Conservation (phyloP, 1,284 basidiomycete genomes). For the Cutaneotrichosporon cavernicola region DNA sequence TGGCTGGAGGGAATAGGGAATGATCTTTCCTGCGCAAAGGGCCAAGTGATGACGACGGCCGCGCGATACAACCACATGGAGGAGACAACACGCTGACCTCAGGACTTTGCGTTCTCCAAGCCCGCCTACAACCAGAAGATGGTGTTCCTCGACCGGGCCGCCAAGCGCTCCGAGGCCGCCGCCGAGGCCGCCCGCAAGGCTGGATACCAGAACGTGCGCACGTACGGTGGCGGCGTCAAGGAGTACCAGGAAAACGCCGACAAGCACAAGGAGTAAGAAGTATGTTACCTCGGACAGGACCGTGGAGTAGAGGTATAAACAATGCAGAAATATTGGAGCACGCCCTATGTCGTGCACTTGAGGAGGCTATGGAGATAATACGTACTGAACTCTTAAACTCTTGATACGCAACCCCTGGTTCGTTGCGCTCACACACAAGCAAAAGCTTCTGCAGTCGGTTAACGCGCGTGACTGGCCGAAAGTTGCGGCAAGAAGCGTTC, state of each 20-base stretch:
- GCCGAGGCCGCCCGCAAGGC: slow-evolving; percentile 75
- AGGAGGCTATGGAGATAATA: background rate
- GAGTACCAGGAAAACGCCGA: slow-evolving; percentile 16
- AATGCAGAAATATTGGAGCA: background rate
- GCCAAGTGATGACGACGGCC: background rate
- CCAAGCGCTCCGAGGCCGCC: slow-evolving; percentile 74
- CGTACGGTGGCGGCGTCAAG: slow-evolving; percentile 59
- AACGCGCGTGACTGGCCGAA: too few relatives aligned
- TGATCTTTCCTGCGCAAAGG: too few relatives aligned
- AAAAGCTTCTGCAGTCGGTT: too few relatives aligned
- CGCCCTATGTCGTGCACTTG: background rate
- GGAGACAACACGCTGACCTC: background rate
- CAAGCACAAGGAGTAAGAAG: slow-evolving; percentile 10
- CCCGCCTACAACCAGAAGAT: slow-evolving; percentile 70
- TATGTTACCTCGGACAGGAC: background rate
- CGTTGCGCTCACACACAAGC: too few relatives aligned
- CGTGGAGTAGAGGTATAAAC: background rate
- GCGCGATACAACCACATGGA: background rate
- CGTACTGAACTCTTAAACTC: background rate
- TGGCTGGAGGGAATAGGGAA: too few relatives aligned
- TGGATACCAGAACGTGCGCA: slow-evolving; percentile 75
- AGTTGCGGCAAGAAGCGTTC: background rate
- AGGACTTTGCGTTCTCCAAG: slow-evolving; percentile 72
- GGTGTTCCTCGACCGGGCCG: slow-evolving; percentile 86
- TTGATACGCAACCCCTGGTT: too few relatives aligned